Evolutionary conservation across 192 early-diverging fungal species (phyloP).

Genomic region (Podila horticola): DNA sequence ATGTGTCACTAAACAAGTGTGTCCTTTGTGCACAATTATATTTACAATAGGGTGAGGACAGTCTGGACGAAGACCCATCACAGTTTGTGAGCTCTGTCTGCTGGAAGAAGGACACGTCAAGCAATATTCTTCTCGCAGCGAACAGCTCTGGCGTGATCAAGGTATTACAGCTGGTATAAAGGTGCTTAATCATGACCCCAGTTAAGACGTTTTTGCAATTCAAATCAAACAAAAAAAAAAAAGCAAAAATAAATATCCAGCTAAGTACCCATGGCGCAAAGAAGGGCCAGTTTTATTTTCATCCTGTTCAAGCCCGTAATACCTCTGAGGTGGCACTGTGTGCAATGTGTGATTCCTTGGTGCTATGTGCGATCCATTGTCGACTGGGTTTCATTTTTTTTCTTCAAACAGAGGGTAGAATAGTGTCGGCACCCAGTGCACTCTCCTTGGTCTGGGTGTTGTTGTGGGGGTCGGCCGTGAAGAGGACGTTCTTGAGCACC

Average conservation of each 20-base stretch:
- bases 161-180: constrained; percentile 76
- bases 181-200: no score
- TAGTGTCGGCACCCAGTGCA: no score
- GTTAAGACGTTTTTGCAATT: no score
- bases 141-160: constrained; percentile 93
- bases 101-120: constrained; percentile 80
- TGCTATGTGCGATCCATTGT: no score
- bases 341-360: no score
- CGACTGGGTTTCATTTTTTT: no score
- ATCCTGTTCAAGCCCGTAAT: no score
- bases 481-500: constrained; percentile 84
- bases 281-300: no score
- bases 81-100: constrained; percentile 93
- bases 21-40: neutral
- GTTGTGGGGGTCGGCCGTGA: constrained; percentile 59
- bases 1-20: neutral
- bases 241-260: no score
- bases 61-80: constrained; percentile 64
- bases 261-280: no score
- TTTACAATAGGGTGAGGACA: constrained; percentile 64
- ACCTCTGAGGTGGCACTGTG: no score
- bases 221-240: neutral
- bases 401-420: no score
- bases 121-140: constrained; percentile 80
- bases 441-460: neutral